Percentiles rank a stretch among this genome's conserved stretches.
These are phyloP conservation scores for Lunularia cruciata DNA, from an alignment of 225 moss, liverwort and hornwort genomes.

Conservation along the genomic window DNA sequence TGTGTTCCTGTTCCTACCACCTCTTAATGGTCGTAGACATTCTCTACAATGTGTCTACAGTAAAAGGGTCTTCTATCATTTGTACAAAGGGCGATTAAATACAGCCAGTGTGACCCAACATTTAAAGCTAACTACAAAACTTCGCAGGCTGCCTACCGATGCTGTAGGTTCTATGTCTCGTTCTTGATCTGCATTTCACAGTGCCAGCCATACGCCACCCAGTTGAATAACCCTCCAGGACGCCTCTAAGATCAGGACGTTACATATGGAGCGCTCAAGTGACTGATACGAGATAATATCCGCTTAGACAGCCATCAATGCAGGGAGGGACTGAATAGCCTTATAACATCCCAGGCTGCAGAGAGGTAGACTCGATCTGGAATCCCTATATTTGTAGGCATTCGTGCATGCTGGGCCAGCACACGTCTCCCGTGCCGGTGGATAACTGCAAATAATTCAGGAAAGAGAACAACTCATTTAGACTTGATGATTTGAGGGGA, in stretches of 20 bases:
- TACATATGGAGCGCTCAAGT: neutral
- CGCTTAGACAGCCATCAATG: slow-evolving; percentile 21
- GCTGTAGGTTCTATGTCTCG: no score
- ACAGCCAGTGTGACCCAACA: neutral
- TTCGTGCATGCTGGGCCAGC: slow-evolving; percentile 78
- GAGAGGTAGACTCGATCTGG: slow-evolving; percentile 75
- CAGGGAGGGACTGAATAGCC: slow-evolving; percentile 43
- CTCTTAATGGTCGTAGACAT: no score
- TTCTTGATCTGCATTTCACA: neutral
- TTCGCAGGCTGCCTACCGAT: neutral
- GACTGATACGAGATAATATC: neutral
- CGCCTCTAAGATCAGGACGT: neutral
- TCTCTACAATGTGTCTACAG: neutral
- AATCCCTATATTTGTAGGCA: slow-evolving; percentile 68
- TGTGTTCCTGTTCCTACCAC: neutral
- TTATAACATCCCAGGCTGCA: slow-evolving; percentile 90
- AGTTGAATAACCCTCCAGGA: neutral
- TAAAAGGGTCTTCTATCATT: slow-evolving; percentile 2
- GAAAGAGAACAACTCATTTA: no score
- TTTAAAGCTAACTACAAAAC: slow-evolving; percentile 12
- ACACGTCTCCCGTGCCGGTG: slow-evolving; percentile 75
- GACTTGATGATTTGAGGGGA: no score
- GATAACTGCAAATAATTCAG: slow-evolving; percentile 44
- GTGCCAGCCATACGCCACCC: neutral
- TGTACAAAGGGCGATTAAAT: neutral